Evolutionary conservation across 2,329 filamentous ascomycete species (phyloP).

Genomic region (Hymenotorrendiella dingleyae): DNA sequence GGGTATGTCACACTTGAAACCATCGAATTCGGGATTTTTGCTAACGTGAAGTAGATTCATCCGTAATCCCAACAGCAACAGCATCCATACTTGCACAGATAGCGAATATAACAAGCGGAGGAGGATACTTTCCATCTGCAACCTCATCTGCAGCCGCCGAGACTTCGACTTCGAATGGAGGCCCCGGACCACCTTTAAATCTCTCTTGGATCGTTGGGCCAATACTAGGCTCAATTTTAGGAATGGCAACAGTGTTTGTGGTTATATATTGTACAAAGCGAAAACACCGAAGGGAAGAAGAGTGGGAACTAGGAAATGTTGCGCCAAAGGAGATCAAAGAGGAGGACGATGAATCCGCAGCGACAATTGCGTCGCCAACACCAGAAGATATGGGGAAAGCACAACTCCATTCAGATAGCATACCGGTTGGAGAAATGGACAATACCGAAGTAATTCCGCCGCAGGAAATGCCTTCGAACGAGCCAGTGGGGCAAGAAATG

Average conservation of each 20-base stretch:
- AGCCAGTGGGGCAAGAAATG: conserved; percentile 24
- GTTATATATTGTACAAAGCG: conserved; percentile 24
- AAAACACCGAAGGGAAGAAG: conserved; percentile 12
- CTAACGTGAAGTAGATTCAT: no score
- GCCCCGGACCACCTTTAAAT: conserved; percentile 9
- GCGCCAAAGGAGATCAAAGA: conserved; percentile 1
- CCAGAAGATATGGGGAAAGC: conserved; percentile 11
- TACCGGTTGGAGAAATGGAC: conserved; percentile 17
- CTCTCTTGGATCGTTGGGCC: conserved; percentile 24
- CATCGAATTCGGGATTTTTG: no score
- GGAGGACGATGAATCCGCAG: conserved; percentile 7
- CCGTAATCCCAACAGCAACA: not conserved
- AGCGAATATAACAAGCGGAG: not conserved
- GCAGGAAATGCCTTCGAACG: conserved; percentile 20
- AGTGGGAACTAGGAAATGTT: conserved; percentile 7
- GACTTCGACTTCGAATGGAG: not conserved
- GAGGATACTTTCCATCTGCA: no score
- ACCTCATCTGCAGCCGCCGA: conserved; percentile 1
- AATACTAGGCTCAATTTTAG: conserved; percentile 22
- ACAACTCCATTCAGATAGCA: conserved; percentile 19
- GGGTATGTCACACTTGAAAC: not conserved
- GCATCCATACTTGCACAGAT: not conserved
- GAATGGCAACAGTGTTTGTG: conserved; percentile 21
- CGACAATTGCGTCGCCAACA: not conserved
- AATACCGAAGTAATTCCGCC: conserved; percentile 16